Conservation (phyloP, 208 protist genomes). For the Endotrypanum monterogeii region DNA sequence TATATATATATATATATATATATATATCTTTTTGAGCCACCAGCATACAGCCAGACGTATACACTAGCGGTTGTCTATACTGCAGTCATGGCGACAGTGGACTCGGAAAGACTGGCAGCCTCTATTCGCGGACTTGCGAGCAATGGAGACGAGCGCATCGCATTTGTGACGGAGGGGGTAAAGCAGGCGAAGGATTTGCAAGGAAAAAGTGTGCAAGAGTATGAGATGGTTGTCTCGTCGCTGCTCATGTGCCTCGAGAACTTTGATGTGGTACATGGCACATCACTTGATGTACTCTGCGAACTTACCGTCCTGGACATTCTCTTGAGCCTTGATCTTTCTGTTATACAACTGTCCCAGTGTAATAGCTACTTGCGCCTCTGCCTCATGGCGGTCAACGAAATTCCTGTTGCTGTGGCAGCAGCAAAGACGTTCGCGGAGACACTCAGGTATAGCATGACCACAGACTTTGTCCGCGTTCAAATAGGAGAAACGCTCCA, state of each 20-base stretch:
- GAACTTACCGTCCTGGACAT: conserved; percentile 81
- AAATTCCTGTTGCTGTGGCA: conserved; percentile 44
- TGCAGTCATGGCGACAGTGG: conserved; percentile 24
- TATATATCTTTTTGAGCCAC: neutral
- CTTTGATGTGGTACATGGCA: conserved; percentile 70
- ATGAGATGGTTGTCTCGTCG: conserved; percentile 67
- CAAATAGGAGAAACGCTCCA: conserved; percentile 69
- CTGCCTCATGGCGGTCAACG: conserved; percentile 60
- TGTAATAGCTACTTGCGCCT: conserved; percentile 85
- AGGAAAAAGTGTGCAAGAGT: conserved; percentile 69
- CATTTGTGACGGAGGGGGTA: conserved; percentile 64
- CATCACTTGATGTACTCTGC: conserved; percentile 56
- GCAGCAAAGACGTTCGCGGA: conserved; percentile 69
- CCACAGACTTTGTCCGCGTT: conserved; percentile 69
- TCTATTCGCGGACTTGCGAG: conserved; percentile 46
- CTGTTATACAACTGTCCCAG: conserved; percentile 71
- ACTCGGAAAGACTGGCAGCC: conserved; percentile 40
- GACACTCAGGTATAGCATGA: conserved; percentile 60
- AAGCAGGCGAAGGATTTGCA: conserved; percentile 73
- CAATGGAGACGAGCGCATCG: conserved; percentile 37
- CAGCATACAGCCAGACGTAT: neutral
- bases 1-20: neutral
- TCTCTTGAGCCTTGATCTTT: conserved; percentile 72
- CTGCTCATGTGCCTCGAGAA: conserved; percentile 71
- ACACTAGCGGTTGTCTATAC: neutral